Percentiles rank a stretch among this genome's conserved stretches.
Evolutionary conservation across 805 yeast species (phyloP).

Genomic region (baker's yeast (Saccharomyces cerevisiae)): DNA sequence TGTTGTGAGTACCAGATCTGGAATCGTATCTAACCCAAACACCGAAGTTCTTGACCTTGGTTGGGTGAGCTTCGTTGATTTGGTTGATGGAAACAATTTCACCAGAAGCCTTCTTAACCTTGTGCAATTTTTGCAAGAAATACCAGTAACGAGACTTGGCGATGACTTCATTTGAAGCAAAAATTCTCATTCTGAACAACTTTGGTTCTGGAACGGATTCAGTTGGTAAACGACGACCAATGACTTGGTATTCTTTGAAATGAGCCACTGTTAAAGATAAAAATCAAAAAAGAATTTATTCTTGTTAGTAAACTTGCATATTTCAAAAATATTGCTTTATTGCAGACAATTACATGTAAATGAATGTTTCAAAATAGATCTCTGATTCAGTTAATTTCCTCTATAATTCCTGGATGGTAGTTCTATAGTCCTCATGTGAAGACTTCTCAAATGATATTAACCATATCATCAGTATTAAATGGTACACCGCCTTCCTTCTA

Average conservation of each 20-base stretch:
- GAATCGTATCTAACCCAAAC: conserved; percentile 99
- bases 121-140: conserved; percentile 97
- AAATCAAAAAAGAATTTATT: not conserved
- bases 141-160: conserved; percentile 99
- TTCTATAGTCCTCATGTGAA: not conserved
- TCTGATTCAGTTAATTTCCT: not conserved
- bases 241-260: conserved; percentile 98
- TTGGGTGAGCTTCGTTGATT: conserved; percentile 92
- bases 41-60: conserved; percentile 99
- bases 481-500: too few species aligned
- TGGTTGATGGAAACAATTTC: conserved; percentile 91
- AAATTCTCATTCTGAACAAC: conserved; percentile 99
- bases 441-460: too few species aligned
- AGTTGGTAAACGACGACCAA: conserved; percentile 99
- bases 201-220: conserved; percentile 99
- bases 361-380: not conserved
- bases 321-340: not conserved
- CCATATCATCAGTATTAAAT: too few species aligned
- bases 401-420: not conserved
- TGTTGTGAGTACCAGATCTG: conserved; percentile 99
- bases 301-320: not conserved
- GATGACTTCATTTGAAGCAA: conserved; percentile 97
- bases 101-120: conserved; percentile 99
- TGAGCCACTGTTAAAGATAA: conserved; percentile 60
- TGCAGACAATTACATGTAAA: not conserved